These are phyloP conservation scores for Marasmius sp. DNA, from an alignment of 1,284 basidiomycete species.

Conservation along the genomic window DNA sequence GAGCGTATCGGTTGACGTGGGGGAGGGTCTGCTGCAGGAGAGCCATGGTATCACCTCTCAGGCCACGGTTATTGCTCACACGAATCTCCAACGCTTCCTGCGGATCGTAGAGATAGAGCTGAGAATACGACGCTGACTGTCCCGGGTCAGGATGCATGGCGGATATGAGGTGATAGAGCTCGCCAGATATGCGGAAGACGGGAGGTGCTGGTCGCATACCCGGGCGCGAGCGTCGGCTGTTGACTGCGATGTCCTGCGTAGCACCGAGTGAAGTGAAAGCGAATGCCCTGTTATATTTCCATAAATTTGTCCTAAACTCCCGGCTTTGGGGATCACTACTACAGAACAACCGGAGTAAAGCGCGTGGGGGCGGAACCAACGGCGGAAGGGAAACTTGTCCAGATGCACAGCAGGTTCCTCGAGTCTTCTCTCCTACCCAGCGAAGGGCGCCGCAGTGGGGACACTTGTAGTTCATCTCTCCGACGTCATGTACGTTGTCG, in stretches of 20 bases:
- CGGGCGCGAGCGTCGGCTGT: slow-evolving; percentile 8
- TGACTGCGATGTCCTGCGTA: slow-evolving; percentile 26
- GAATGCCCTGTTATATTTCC: slow-evolving; percentile 34
- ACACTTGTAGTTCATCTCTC: slow-evolving; percentile 19
- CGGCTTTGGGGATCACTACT: slow-evolving; percentile 6
- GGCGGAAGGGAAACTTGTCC: slow-evolving; percentile 20
- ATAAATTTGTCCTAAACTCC: slow-evolving; percentile 26
- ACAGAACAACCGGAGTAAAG: slow-evolving; percentile 20
- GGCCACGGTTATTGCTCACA: not conserved
- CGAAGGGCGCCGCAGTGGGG: slow-evolving; percentile 21
- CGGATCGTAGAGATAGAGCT: slow-evolving; percentile 2
- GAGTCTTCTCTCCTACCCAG: slow-evolving; percentile 17
- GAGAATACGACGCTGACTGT: not conserved
- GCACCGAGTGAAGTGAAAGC: slow-evolving; percentile 41
- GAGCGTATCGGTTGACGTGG: not conserved
- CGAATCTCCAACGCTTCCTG: not conserved
- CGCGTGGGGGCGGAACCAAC: not conserved
- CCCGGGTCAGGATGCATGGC: not conserved
- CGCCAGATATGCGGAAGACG: not conserved
- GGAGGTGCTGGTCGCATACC: slow-evolving; percentile 5
- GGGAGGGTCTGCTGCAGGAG: not conserved
- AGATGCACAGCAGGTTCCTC: slow-evolving; percentile 23
- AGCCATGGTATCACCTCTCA: not conserved
- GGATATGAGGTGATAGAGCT: not conserved
- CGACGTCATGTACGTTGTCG: slow-evolving; percentile 1